Evolutionary conservation across 1,139 yeast species (phyloP), one percentile per base, ranked within the genome.

Genomic region (Candida buenavistaensis): DNA sequence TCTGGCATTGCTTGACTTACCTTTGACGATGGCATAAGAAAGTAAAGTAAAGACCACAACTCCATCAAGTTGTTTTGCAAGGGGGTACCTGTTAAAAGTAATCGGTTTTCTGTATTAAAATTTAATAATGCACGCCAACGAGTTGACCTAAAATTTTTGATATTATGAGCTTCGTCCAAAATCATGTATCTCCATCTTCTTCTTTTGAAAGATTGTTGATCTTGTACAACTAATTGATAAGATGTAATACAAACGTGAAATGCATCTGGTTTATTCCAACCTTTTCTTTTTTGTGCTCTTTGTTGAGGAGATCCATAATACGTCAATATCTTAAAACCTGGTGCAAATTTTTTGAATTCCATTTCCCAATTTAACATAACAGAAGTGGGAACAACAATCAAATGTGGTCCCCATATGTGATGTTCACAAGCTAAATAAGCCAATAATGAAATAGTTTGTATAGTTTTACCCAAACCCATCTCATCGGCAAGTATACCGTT

Each of bases 301-400:
- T 94, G 97, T 52, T 87, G 96, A 0, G 97, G 98, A n/a, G 94
- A 82, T 0, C 99, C 99, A 54, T 92, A 94, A 57, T 94, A 94
- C 0, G 98, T 92, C 57, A 94, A 58, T 2, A 94, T 95, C 56
- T 94, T 92, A 59, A 94, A 85, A 0, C 98, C 99, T 0, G 99
- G 99, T 1, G 97, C 97, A 69, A 94, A 94, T 48, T 96, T 80
- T 54, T 92, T 94, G 64, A 94, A 90, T 56, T 94, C 99, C 97
- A 92, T 90, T 57, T 94, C 99, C 99, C 99, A 94, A 56, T 94
- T 94, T 38, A 94, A 78, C 82, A 94, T 82, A n/a, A 94, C 99
- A 13, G 97, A 88, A 0, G 99, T 94, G 2, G 99, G 99, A 3
- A 94, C 99, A 41, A 94, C 80, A 59, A 94, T 90, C 37, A 94